A percentile compares a stretch with the other conserved stretches of the same genome.
Conservation (phyloP, 2,329 filamentous ascomycete species). For the Myotisia sp. region DNA sequence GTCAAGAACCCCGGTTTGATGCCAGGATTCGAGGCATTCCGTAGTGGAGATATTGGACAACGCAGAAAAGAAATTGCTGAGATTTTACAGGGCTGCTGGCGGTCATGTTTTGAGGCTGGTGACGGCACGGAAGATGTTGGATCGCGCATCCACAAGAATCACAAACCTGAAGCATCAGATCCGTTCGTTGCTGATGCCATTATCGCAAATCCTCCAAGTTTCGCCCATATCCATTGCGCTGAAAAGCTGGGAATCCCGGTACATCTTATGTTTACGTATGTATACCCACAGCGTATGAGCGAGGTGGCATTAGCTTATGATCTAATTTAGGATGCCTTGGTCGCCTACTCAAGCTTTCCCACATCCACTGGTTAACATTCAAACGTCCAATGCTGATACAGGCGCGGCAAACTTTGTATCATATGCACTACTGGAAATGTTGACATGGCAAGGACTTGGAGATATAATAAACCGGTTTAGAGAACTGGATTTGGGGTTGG, state of each 20-base stretch:
- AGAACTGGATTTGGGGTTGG: constrained; percentile 57
- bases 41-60: constrained; percentile 61
- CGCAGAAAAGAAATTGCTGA: constrained; percentile 60
- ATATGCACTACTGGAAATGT: constrained; percentile 74
- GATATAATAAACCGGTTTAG: constrained; percentile 85
- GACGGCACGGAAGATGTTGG: constrained; percentile 45
- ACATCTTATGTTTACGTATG: constrained; percentile 78
- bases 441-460: constrained; percentile 84
- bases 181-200: constrained; percentile 83
- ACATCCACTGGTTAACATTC: constrained; percentile 72
- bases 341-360: constrained; percentile 73
- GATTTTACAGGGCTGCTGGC: constrained; percentile 75
- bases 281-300: constrained; percentile 12
- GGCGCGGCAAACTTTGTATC: constrained; percentile 70
- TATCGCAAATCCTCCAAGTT: constrained; percentile 68
- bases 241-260: constrained; percentile 64
- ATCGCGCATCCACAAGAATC: constrained; percentile 40
- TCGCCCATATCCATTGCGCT: constrained; percentile 66
- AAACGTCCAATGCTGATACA: constrained; percentile 59
- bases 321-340: constrained; percentile 59
- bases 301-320: constrained; percentile 6
- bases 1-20: constrained; percentile 77
- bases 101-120: constrained; percentile 67
- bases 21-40: constrained; percentile 64
- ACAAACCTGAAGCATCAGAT: constrained; percentile 30